Conservation (phyloP, 2,329 filamentous ascomycete genomes). For the Myotisia sp. region DNA sequence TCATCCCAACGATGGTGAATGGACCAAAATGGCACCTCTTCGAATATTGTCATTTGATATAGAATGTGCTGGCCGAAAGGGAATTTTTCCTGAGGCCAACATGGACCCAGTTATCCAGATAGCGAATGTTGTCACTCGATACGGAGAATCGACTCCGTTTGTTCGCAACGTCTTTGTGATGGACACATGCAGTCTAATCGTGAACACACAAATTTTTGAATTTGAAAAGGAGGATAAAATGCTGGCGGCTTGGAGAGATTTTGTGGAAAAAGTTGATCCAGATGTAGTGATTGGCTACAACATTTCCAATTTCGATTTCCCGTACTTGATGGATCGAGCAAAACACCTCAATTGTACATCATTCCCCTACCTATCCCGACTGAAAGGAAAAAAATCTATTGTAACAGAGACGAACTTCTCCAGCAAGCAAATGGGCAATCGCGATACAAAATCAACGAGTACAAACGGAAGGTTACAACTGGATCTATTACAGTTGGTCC, state of each 20-base stretch:
- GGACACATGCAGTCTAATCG: conserved; percentile 81
- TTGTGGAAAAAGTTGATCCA: conserved; percentile 77
- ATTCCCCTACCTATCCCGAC: conserved; percentile 78
- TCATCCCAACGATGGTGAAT: conserved; percentile 80
- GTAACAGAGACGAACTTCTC: conserved; percentile 75
- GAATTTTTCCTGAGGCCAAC: conserved; percentile 87
- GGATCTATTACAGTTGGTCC: conserved; percentile 85
- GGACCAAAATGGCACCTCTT: conserved; percentile 94
- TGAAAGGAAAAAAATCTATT: conserved; percentile 56
- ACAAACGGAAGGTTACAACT: conserved; percentile 87
- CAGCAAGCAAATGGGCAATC: conserved; percentile 96
- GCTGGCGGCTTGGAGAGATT: conserved; percentile 85
- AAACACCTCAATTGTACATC: conserved; percentile 62
- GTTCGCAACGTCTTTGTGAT: conserved; percentile 93
- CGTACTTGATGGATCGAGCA: conserved; percentile 80
- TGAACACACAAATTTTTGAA: conserved; percentile 83
- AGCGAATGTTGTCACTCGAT: conserved; percentile 84
- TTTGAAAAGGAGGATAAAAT: conserved; percentile 72
- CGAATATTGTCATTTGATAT: conserved; percentile 95
- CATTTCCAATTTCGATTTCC: conserved; percentile 96
- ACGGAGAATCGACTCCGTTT: conserved; percentile 91
- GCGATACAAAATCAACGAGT: conserved; percentile 87
- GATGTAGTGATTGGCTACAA: conserved; percentile 99
- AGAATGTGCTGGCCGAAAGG: conserved; percentile 93
- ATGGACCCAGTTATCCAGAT: conserved; percentile 95